These are phyloP conservation scores for Crithidia acanthocephali DNA, from an alignment of 208 protist species.

Conservation along the genomic window DNA sequence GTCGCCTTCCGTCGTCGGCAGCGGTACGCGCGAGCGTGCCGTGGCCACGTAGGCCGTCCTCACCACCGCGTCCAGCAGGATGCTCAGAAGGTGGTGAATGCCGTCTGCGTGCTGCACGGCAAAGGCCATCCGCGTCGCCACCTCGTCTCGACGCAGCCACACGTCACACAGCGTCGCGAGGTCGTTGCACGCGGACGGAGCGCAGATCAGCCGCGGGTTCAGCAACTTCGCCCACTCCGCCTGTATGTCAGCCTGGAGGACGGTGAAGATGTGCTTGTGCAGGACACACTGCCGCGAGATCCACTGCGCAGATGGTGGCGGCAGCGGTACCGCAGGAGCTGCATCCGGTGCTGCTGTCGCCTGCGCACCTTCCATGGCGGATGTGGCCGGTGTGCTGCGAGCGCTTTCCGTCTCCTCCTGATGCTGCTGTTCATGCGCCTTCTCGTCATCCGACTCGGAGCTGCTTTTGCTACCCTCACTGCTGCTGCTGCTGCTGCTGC, in stretches of 20 bases:
- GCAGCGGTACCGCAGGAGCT: slow-evolving; percentile 12
- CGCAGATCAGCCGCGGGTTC: slow-evolving; percentile 17
- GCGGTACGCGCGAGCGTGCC: slow-evolving; percentile 6
- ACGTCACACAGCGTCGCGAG: slow-evolving; percentile 7
- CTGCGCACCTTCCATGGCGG: not conserved
- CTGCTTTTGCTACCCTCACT: slow-evolving; percentile 7
- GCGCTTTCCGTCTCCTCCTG: not conserved
- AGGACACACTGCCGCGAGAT: slow-evolving; percentile 52
- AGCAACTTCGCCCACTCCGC: slow-evolving; percentile 25
- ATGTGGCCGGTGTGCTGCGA: not conserved
- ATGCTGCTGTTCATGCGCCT: not conserved
- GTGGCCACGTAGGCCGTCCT: slow-evolving; percentile 52
- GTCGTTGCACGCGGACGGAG: not conserved
- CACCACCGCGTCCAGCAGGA: slow-evolving; percentile 77
- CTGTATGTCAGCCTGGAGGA: slow-evolving; percentile 21
- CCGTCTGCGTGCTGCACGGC: slow-evolving; percentile 66
- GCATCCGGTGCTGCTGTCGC: not conserved
- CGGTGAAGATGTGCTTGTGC: slow-evolving; percentile 48
- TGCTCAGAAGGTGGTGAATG: slow-evolving; percentile 60
- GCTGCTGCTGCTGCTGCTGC: slow-evolving; percentile 23
- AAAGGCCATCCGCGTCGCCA: slow-evolving; percentile 72
- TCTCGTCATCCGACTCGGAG: not conserved
- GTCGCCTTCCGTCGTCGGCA: not conserved
- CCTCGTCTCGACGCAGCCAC: slow-evolving; percentile 32
- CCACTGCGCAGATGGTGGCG: slow-evolving; percentile 50